Evolutionary conservation across 257 asterid genomes (phyloP).

Genomic region (Buddleja alternifolia): DNA sequence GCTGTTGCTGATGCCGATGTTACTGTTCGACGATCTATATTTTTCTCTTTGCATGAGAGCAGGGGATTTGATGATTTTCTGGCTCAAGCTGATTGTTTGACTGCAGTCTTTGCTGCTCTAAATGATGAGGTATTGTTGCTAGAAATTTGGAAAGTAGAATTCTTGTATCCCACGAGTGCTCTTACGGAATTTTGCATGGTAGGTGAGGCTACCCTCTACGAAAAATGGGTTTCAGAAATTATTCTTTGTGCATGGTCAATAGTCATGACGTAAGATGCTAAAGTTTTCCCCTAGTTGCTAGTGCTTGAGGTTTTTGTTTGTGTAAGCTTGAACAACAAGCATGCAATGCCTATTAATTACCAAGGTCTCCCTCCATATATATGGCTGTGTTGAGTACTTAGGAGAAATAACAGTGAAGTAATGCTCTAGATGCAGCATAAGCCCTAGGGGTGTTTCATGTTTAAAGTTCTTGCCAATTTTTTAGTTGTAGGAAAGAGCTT

Average conservation of each 20-base stretch:
- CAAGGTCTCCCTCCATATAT: background rate
- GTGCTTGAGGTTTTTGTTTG: conserved; percentile 18
- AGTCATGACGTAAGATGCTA: conserved; percentile 5
- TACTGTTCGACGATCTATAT: conserved; percentile 83
- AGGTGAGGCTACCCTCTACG: conserved; percentile 18
- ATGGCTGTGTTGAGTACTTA: background rate
- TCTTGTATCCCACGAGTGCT: conserved; percentile 12
- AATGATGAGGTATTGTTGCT: conserved; percentile 85
- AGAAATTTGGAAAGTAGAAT: conserved; percentile 14
- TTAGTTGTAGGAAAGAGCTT: background rate
- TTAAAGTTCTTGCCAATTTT: background rate
- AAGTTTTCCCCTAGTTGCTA: background rate
- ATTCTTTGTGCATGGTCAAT: conserved; percentile 13
- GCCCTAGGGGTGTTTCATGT: background rate
- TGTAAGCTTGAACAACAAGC: conserved; percentile 11
- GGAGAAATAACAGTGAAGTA: background rate
- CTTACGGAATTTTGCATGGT: conserved; percentile 21
- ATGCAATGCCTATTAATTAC: background rate
- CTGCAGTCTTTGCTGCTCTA: conserved; percentile 94
- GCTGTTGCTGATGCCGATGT: conserved; percentile 99
- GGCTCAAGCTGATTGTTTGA: conserved; percentile 97
- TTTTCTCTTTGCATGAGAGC: conserved; percentile 74
- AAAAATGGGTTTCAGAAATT: conserved; percentile 19
- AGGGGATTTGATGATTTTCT: conserved; percentile 89
- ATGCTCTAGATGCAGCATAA: conserved; percentile 13